phyloP scores from a whole-genome alignment of 495 filamentous ascomycete genomes.

The Thermothielavioides terrestris region DNA sequence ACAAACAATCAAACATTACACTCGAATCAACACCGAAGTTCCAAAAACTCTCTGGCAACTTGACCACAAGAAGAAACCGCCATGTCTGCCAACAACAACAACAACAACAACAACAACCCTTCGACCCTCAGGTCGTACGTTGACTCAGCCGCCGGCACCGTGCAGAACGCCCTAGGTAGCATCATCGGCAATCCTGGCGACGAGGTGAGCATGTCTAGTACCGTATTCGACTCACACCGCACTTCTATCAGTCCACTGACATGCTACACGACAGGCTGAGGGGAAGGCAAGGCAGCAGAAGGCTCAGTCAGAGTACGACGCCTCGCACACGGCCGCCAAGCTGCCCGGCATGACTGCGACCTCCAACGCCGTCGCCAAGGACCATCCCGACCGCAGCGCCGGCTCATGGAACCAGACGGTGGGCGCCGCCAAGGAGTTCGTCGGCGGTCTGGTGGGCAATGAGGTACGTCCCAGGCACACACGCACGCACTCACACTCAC shows the following conservation, averaged over 20 bases:
- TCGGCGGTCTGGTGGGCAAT: slow-evolving; percentile 67
- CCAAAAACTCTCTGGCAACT: slow-evolving; percentile 1
- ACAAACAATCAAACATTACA: slow-evolving; percentile 5
- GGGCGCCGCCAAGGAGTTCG: slow-evolving; percentile 72
- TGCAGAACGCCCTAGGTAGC: slow-evolving; percentile 61
- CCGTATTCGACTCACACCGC: too few relatives aligned
- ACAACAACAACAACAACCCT: slow-evolving; percentile 17
- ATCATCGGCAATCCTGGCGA: slow-evolving; percentile 66
- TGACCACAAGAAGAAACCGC: slow-evolving; percentile 10
- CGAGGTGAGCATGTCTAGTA: slow-evolving; percentile 26
- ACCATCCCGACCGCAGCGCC: slow-evolving; percentile 59
- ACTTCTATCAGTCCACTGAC: too few relatives aligned
- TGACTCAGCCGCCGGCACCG: slow-evolving; percentile 65
- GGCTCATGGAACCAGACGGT: slow-evolving; percentile 83
- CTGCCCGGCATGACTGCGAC: slow-evolving; percentile 60
- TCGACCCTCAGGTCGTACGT: slow-evolving; percentile 77
- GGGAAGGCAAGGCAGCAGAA: slow-evolving; percentile 53
- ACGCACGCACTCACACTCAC: not conserved
- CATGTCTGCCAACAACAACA: slow-evolving; percentile 57
- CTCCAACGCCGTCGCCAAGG: slow-evolving; percentile 57
- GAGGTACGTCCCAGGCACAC: slow-evolving; percentile 38
- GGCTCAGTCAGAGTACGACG: slow-evolving; percentile 54
- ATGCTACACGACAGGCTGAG: slow-evolving; percentile 19
- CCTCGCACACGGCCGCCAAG: slow-evolving; percentile 65
- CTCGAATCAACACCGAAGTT: too few relatives aligned